Evolutionary conservation across 2,329 filamentous ascomycete genomes (phyloP).

Genomic region (Aureobasidium zeae): DNA sequence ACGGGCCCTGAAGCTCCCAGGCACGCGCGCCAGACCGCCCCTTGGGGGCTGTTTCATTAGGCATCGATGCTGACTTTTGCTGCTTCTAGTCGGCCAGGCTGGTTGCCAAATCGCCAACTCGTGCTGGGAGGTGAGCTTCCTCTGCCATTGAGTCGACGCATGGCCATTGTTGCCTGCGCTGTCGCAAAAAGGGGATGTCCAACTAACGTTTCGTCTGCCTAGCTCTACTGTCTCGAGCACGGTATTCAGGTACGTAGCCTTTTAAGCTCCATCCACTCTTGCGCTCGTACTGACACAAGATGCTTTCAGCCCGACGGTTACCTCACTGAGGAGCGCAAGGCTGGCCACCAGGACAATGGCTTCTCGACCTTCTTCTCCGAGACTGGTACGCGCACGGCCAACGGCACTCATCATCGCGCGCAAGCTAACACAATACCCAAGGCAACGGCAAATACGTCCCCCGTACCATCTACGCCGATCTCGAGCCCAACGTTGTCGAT

Average conservation of each 20-base stretch:
- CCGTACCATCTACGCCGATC: constrained; percentile 98
- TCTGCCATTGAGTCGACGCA: constrained; percentile 13
- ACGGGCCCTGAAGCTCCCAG: constrained; percentile 19
- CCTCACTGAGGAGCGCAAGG: constrained; percentile 96
- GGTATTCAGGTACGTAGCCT: constrained; percentile 76
- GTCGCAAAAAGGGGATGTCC: constrained; percentile 5
- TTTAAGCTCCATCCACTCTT: background rate
- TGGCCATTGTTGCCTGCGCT: constrained; percentile 1
- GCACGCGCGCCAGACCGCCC: constrained; percentile 36
- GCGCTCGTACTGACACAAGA: constrained; percentile 20
- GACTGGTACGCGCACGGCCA: constrained; percentile 89
- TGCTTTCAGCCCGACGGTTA: constrained; percentile 93
- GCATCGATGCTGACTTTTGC: constrained; percentile 41
- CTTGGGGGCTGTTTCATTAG: constrained; percentile 12
- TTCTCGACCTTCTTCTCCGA: constrained; percentile 99
- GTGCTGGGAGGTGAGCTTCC: constrained; percentile 92
- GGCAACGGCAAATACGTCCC: constrained; percentile 98
- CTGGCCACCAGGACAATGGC: constrained; percentile 82
- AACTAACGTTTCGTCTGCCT: constrained; percentile 23
- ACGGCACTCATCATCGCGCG: constrained; percentile 62
- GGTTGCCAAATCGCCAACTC: constrained; percentile 99
- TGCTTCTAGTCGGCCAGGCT: constrained; percentile 86
- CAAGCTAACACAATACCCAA: constrained; percentile 32
- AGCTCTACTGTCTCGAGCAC: constrained; percentile 99
- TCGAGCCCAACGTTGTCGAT: constrained; percentile 98